phyloP scores from a whole-genome alignment of 805 yeast genomes.

The Pichia ethanolica region DNA sequence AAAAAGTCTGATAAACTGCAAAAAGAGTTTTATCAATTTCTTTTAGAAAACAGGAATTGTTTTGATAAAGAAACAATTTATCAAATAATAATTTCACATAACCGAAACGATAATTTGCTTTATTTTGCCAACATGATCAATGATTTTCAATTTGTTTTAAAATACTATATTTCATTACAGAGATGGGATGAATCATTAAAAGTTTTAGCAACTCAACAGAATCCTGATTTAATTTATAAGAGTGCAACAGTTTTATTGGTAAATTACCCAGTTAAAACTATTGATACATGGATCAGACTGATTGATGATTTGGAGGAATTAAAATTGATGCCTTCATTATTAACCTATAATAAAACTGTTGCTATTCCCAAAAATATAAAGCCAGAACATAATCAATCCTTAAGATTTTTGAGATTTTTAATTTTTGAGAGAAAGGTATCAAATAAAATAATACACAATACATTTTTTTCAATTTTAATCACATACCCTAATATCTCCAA shows the following conservation, averaged over 20 bases:
- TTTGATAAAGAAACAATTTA: slow-evolving; percentile 65
- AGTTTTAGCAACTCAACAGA: slow-evolving; percentile 42
- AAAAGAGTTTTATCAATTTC: slow-evolving; percentile 39
- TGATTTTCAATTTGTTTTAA: slow-evolving; percentile 63
- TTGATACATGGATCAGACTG: slow-evolving; percentile 70
- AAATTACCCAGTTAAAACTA: slow-evolving; percentile 61
- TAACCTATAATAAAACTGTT: slow-evolving; percentile 54
- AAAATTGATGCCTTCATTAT: slow-evolving; percentile 65
- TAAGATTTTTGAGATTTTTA: slow-evolving; percentile 54
- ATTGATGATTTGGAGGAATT: slow-evolving; percentile 45
- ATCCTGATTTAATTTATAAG: slow-evolving; percentile 47
- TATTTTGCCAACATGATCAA: slow-evolving; percentile 58
- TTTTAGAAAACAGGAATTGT: slow-evolving; percentile 37
- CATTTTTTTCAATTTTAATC: slow-evolving; percentile 61
- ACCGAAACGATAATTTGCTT: slow-evolving; percentile 55
- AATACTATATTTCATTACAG: slow-evolving; percentile 59
- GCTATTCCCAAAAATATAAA: slow-evolving; percentile 28
- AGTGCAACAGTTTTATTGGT: slow-evolving; percentile 62
- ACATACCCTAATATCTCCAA: slow-evolving; percentile 34
- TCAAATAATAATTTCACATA: slow-evolving; percentile 62
- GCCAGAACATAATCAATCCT: slow-evolving; percentile 50
- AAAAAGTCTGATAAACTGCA: slow-evolving; percentile 3
- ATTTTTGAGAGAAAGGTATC: slow-evolving; percentile 37
- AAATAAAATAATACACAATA: slow-evolving; percentile 54
- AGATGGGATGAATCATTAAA: slow-evolving; percentile 70